phyloP scores from a whole-genome alignment of 2,329 filamentous ascomycete genomes.

The Colletotrichum nymphaeae region DNA sequence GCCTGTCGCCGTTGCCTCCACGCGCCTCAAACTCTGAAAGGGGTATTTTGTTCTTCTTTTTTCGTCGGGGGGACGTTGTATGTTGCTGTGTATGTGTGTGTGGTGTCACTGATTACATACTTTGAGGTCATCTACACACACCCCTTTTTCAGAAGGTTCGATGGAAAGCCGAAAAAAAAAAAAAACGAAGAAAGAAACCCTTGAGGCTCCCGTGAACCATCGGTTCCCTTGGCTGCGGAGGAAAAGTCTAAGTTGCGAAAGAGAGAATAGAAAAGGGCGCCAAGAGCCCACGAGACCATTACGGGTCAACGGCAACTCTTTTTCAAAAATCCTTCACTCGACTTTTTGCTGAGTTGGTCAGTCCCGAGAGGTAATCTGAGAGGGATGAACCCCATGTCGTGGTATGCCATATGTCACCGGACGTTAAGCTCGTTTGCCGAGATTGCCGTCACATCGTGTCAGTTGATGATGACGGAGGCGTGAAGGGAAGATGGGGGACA shows the following conservation, averaged over 20 bases:
- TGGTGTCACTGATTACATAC: no score
- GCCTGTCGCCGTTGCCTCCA: no score
- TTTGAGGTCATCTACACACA: no score
- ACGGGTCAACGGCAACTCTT: not conserved
- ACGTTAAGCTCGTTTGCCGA: constrained; percentile 12
- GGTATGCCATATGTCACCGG: not conserved
- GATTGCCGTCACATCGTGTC: not conserved
- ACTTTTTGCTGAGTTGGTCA: not conserved
- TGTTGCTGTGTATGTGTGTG: no score
- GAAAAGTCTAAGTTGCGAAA: not conserved
- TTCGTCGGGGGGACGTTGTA: no score
- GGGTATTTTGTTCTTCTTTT: no score
- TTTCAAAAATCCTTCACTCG: not conserved
- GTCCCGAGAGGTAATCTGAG: not conserved
- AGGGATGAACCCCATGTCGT: not conserved
- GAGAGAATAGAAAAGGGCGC: no score
- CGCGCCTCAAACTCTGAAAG: no score
- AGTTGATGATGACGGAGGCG: not conserved
- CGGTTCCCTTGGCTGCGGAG: not conserved
- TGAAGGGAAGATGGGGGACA: not conserved
- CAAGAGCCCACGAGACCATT: not conserved
- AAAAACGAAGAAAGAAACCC: not conserved
- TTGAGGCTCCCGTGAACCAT: not conserved
- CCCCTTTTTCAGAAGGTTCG: no score
- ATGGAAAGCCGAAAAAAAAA: no score